phyloP scores from a whole-genome alignment of 305 asterid species.

The Striga hermonthica region DNA sequence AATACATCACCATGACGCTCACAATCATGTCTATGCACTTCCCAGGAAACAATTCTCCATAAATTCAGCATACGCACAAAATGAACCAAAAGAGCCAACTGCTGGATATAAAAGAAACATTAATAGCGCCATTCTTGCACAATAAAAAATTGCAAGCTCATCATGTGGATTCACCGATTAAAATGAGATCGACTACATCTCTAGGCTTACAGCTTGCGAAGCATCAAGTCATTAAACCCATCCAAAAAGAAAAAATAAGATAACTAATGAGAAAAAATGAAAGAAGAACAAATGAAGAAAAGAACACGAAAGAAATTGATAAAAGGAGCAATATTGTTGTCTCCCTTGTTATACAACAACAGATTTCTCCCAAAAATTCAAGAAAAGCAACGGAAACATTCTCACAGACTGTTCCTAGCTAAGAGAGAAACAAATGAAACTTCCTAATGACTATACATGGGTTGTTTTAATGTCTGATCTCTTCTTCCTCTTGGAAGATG shows the following conservation, averaged over 20 bases:
- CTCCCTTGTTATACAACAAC: slow-evolving; percentile 33
- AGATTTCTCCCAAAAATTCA: slow-evolving; percentile 25
- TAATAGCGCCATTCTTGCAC: slow-evolving; percentile 24
- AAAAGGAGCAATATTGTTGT: slow-evolving; percentile 32
- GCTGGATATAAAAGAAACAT: slow-evolving; percentile 2
- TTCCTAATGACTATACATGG: slow-evolving; percentile 42
- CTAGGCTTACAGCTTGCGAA: slow-evolving; percentile 20
- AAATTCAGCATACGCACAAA: slow-evolving; percentile 22
- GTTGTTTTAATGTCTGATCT: slow-evolving; percentile 47
- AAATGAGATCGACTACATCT: slow-evolving; percentile 24
- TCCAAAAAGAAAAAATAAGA: slow-evolving; percentile 24
- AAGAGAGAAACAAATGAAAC: slow-evolving; percentile 34
- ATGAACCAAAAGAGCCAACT: slow-evolving; percentile 22
- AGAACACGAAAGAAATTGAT: slow-evolving; percentile 30
- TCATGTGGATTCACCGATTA: slow-evolving; percentile 1
- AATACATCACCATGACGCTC: slow-evolving; percentile 22
- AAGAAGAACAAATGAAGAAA: neutral
- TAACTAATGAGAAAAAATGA: slow-evolving; percentile 12
- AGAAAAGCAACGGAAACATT: slow-evolving; percentile 31
- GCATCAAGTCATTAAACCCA: slow-evolving; percentile 30
- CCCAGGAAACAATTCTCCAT: slow-evolving; percentile 17
- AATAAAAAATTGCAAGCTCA: slow-evolving; percentile 29
- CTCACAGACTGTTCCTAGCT: slow-evolving; percentile 39
- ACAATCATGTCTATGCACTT: slow-evolving; percentile 7
- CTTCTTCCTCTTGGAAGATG: slow-evolving; percentile 64